Percentiles rank a stretch among this genome's conserved stretches.
phyloP scores from a whole-genome alignment of 345 rosid species.

The Salix exigua region DNA sequence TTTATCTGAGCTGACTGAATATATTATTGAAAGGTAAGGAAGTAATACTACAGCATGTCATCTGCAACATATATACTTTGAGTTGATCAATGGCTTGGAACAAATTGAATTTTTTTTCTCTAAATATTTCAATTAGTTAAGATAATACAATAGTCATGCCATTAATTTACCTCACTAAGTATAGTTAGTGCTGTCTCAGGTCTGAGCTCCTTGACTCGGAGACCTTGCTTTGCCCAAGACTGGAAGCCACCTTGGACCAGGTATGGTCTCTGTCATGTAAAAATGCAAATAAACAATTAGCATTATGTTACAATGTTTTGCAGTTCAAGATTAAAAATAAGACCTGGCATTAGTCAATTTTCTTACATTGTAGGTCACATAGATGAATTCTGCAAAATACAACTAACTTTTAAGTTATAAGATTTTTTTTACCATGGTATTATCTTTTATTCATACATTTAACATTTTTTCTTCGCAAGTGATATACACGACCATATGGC shows the following conservation, averaged over 20 bases:
- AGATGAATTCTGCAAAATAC: neutral
- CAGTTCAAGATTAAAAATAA: neutral
- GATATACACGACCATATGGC: neutral
- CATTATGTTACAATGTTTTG: neutral
- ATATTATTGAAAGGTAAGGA: neutral
- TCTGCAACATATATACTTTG: neutral
- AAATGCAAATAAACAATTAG: slow-evolving; percentile 12
- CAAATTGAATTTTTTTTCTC: neutral
- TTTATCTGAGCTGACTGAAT: neutral
- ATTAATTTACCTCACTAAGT: slow-evolving; percentile 69
- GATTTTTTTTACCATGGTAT: neutral
- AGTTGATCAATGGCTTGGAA: neutral
- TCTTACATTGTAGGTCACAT: neutral
- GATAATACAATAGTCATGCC: neutral
- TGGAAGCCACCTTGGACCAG: slow-evolving; percentile 81
- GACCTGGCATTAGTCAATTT: neutral
- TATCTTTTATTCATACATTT: neutral
- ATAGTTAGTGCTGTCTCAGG: slow-evolving; percentile 72
- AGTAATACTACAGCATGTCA: neutral
- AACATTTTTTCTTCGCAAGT: neutral
- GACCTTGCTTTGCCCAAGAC: slow-evolving; percentile 76
- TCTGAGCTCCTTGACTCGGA: slow-evolving; percentile 71
- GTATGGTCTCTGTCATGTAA: slow-evolving; percentile 59
- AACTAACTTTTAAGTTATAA: neutral
- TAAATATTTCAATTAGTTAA: neutral